Evolutionary conservation across 169 alveolate genomes (phyloP), one percentile per base, ranked within the genome.

Genomic region (Plasmodium relictum): DNA sequence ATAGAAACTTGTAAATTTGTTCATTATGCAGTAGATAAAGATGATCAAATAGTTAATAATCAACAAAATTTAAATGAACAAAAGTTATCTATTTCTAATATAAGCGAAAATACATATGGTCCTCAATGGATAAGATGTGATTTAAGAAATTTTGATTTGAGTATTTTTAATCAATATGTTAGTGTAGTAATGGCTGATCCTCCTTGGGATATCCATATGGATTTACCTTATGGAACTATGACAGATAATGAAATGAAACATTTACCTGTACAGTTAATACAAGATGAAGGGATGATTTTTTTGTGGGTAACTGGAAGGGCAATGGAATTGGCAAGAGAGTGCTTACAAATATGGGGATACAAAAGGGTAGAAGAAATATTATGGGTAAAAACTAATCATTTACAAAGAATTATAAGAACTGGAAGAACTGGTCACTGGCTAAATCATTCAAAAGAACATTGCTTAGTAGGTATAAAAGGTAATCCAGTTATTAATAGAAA

Each of bases 371-470:
- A 97, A 91, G 99, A 98, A 94, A 92, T 98, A 58, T 96, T 98
- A 8, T 98, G 99, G 99, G 97, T 98, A 24, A 98, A 98, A 92
- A 97, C 98, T 54, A 98, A 98, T 88, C 97, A 98, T 94, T 94
- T 97, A 62, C 98, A 97, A 86, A 95, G 99, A 76, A 93, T 98
- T 80, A 97, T 97, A 16, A 93, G 99, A 88, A 97, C 99, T 12
- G 99, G 99, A 10, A 95, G 99, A 62, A 98, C 99, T 18, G 99
- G 99, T 1, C 99, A 98, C 94, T 98, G 99, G 99, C 59, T 98
- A 26, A 98, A 98, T 95, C 99, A 98, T 91, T 94, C 98, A 58
- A 98, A 98, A 93, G 99, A 96, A 71, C 98, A 96, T 92, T 96
- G 98, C 48, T 92, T 96, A n/a, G 95, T 96, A 73, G 99, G 99